Evolutionary conservation across 140 eudicot species (phyloP).

Genomic region (Erigeron philadelphicus): DNA sequence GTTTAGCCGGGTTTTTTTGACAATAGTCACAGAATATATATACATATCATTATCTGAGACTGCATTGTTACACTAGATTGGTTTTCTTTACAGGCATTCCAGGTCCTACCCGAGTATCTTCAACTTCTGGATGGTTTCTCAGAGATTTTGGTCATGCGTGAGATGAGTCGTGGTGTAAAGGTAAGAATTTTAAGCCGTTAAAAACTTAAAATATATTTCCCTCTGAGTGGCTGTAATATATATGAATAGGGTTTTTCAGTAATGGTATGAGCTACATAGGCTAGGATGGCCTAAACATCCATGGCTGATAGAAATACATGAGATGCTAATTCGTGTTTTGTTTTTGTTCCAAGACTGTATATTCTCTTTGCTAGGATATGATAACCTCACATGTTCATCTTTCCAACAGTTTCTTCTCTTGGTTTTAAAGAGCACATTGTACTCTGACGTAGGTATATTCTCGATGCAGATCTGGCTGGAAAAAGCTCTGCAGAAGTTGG

Average conservation of each 20-base stretch:
- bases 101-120: constrained; percentile 80
- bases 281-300: neutral
- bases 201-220: neutral
- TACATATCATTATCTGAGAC: constrained; percentile 14
- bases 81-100: constrained; percentile 70
- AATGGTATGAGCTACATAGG: neutral
- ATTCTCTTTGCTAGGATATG: constrained; percentile 9
- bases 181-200: constrained; percentile 31
- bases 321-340: neutral
- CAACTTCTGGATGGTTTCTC: constrained; percentile 81
- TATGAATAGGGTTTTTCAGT: neutral
- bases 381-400: neutral
- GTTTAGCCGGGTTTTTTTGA: neutral
- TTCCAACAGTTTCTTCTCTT: constrained; percentile 3
- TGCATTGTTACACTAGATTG: constrained; percentile 16
- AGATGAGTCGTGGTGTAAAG: constrained; percentile 91
- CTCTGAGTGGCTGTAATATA: neutral
- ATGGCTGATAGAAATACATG: neutral
- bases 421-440: neutral
- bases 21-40: constrained; percentile 5
- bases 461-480: constrained; percentile 83
- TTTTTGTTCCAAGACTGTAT: constrained; percentile 1
- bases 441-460: constrained; percentile 13
- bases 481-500: constrained; percentile 81
- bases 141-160: constrained; percentile 76